Conservation (phyloP, 768 basidiomycete species). For the Clitopilus hobsonii region DNA sequence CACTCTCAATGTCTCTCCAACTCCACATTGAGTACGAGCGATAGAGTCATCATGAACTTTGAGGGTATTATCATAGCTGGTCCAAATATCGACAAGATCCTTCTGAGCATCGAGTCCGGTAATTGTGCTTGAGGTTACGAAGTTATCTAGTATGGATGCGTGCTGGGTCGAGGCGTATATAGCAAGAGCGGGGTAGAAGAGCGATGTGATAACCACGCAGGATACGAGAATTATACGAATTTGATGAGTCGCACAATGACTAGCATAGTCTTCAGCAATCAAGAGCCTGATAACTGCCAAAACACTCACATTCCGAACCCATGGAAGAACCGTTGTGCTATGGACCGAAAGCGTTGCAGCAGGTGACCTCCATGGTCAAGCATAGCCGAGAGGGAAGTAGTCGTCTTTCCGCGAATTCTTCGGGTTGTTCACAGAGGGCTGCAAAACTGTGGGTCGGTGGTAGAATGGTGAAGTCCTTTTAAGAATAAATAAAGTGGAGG, state of each 20-base stretch:
- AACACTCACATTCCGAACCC: slow-evolving; percentile 74
- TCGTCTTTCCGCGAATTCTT: background rate
- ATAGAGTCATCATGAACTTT: slow-evolving; percentile 67
- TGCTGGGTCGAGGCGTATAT: slow-evolving; percentile 74
- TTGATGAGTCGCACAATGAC: slow-evolving; percentile 88
- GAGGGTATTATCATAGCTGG: slow-evolving; percentile 50
- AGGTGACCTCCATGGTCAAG: slow-evolving; percentile 14
- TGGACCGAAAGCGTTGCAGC: slow-evolving; percentile 34
- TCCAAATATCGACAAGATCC: slow-evolving; percentile 72
- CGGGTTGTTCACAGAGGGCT: background rate
- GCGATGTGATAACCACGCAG: slow-evolving; percentile 80
- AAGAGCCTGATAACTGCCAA: slow-evolving; percentile 7
- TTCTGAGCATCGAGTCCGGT: slow-evolving; percentile 51
- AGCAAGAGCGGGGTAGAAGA: slow-evolving; percentile 88
- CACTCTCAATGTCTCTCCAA: slow-evolving; percentile 65
- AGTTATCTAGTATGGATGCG: slow-evolving; percentile 59
- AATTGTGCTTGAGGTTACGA: slow-evolving; percentile 48
- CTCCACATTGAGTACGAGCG: slow-evolving; percentile 65
- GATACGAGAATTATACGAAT: slow-evolving; percentile 86
- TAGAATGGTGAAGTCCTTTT: background rate
- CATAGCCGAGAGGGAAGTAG: slow-evolving; percentile 10
- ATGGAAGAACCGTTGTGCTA: slow-evolving; percentile 53
- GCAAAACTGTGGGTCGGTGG: background rate
- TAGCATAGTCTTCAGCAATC: slow-evolving; percentile 22
- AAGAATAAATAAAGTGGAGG: background rate